Percentiles rank a stretch among this genome's conserved stretches.
phyloP scores from a whole-genome alignment of 1,284 basidiomycete genomes.

The Chondrostereum purpureum region DNA sequence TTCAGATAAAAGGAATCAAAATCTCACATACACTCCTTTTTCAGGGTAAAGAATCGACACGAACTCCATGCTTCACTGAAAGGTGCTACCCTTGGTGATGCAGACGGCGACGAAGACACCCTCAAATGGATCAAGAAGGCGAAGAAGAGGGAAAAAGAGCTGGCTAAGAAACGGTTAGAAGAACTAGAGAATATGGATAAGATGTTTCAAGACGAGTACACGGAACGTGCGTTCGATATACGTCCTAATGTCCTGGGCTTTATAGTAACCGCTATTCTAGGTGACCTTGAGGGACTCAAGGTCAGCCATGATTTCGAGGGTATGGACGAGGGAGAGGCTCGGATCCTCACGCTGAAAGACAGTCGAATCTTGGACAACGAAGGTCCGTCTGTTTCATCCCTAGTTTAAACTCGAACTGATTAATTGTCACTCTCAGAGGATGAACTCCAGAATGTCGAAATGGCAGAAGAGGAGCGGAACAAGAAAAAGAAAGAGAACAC shows the following conservation, averaged over 20 bases:
- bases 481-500: conserved; percentile 81
- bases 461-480: conserved; percentile 80
- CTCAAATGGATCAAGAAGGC: conserved; percentile 85
- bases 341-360: conserved; percentile 95
- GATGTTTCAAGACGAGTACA: conserved; percentile 66
- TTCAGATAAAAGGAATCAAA: conserved; percentile 1
- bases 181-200: conserved; percentile 81
- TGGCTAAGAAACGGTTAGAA: conserved; percentile 69
- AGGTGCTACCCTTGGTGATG: conserved; percentile 85
- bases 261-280: conserved; percentile 28
- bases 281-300: conserved; percentile 89
- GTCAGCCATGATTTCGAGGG: conserved; percentile 93
- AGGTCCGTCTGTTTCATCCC: conserved; percentile 42
- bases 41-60: conserved; percentile 83
- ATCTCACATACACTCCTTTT: conserved; percentile 43
- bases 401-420: conserved; percentile 1
- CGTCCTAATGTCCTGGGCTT: not conserved
- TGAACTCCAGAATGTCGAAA: conserved; percentile 90
- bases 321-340: conserved; percentile 88
- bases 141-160: conserved; percentile 83
- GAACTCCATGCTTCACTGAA: conserved; percentile 87
- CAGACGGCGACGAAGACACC: conserved; percentile 68
- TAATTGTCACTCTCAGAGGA: conserved; percentile 61
- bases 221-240: conserved; percentile 52
- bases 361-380: conserved; percentile 89